Conservation (phyloP, 805 yeast species). For the Cyberlindnera subsufficiens region DNA sequence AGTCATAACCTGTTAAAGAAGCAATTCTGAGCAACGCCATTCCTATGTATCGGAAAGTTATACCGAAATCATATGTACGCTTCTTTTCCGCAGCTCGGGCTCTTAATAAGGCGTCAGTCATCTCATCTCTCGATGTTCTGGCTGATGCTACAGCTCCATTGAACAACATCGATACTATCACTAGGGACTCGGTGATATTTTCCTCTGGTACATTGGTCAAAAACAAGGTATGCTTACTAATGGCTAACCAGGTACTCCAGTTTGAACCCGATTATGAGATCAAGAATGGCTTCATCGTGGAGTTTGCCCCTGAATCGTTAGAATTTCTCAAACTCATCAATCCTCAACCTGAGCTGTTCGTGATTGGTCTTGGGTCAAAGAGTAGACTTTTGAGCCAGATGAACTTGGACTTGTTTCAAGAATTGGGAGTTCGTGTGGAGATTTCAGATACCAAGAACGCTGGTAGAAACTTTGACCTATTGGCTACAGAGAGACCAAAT, state of each 20-base stretch:
- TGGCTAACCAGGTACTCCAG: conserved; percentile 58
- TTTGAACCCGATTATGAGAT: conserved; percentile 36
- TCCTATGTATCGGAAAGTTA: too few species aligned
- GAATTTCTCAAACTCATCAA: conserved; percentile 47
- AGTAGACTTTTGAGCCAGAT: conserved; percentile 57
- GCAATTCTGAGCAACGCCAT: too few species aligned
- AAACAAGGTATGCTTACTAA: conserved; percentile 41
- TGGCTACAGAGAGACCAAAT: conserved; percentile 75
- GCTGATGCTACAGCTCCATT: conserved; percentile 37
- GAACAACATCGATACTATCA: conserved; percentile 46
- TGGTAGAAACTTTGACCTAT: conserved; percentile 63
- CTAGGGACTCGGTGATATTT: conserved; percentile 53
- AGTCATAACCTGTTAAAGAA: too few species aligned
- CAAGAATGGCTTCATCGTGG: conserved; percentile 46
- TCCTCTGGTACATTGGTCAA: conserved; percentile 43
- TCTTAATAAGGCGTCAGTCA: conserved; percentile 10
- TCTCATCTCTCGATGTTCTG: conserved; percentile 40
- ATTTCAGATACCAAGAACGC: conserved; percentile 61
- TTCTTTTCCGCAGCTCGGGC: background rate
- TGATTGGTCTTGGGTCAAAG: conserved; percentile 64
- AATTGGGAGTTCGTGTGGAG: conserved; percentile 66
- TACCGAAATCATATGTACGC: background rate
- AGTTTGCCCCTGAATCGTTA: conserved; percentile 39
- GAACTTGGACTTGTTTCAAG: conserved; percentile 42
- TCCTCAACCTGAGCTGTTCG: conserved; percentile 74